A percentile compares a stretch with the other conserved stretches of the same genome.
Evolutionary conservation across 164 flowering plant species (phyloP).

Genomic region (Vitis rupestris): DNA sequence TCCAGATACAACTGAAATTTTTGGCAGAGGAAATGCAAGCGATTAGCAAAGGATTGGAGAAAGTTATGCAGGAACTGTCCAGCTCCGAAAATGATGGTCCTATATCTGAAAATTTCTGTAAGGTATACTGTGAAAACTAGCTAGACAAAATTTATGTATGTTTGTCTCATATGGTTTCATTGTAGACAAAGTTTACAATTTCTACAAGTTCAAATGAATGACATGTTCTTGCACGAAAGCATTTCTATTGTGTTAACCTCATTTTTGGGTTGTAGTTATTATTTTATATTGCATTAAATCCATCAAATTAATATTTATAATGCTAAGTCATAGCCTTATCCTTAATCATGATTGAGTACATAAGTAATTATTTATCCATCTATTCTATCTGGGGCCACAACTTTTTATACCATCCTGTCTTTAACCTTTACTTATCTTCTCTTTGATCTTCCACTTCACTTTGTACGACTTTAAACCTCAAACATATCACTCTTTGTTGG

Average conservation of each 20-base stretch:
- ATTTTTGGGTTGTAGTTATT: background rate
- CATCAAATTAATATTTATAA: too few relatives aligned
- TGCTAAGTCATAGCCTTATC: too few relatives aligned
- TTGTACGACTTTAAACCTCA: too few relatives aligned
- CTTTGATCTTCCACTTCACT: too few relatives aligned
- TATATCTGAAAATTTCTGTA: constrained; percentile 57
- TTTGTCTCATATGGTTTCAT: constrained; percentile 2
- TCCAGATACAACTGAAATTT: constrained; percentile 82
- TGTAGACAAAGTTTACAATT: background rate
- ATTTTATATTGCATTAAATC: too few relatives aligned
- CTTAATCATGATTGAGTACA: too few relatives aligned
- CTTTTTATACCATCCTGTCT: too few relatives aligned
- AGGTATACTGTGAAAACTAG: constrained; percentile 37
- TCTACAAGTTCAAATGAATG: background rate
- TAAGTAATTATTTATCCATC: too few relatives aligned
- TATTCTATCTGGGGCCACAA: too few relatives aligned
- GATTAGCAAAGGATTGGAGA: constrained; percentile 92
- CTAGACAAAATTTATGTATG: background rate
- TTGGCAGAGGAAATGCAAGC: constrained; percentile 99
- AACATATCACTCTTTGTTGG: too few relatives aligned
- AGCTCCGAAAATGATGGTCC: constrained; percentile 87
- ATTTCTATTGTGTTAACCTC: background rate
- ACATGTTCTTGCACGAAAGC: background rate
- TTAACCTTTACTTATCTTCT: too few relatives aligned
- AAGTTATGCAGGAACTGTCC: constrained; percentile 82